Base-by-base conservation (phyloP, 345 rosid genomes). In the Tarenaya hassleriana region DNA sequence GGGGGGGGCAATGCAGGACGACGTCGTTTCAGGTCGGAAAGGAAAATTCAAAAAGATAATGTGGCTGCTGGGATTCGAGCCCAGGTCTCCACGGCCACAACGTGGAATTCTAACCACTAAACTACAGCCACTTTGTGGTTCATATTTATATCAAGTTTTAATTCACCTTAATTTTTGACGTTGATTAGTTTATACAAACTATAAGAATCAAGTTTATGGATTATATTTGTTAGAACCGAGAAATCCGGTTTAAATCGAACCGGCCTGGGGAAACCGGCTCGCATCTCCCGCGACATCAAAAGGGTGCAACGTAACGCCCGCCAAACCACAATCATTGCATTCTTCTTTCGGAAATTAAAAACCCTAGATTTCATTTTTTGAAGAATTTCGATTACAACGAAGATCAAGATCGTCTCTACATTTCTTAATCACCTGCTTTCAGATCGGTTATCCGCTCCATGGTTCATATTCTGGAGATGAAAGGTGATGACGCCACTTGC, bases 51-150 rank as follows among this genome's bases (percentile, higher is more conserved):
- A 35, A 27, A 16, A 27, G 11, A 11, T 7, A 34, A 29, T 75
- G 83, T 75, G 81, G 81, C 83, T 75, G 83, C 77, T 77, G 75
- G 87, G 81, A 81, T 71, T 77, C 77, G 75, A 78, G 80, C 83
- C 80, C 74, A 72, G 80, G 77, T 75, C 78, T 69, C 75, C 70
- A 78, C 81, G 83, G 76, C 14, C 21, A 42, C 14, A 24, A 47
- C 48, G 5, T 47, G 11, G 1, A 12, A 7, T 10, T 41, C 42
- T 13, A 34, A 31, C 34, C 16, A 19, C 16, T n/a, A 13, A 14
- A 14, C 19, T 47, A 9, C 9, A 3, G 8, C 35, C 11, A 4
- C 24, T 44, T 33, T 10, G 34, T 35, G 46, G 42, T 47, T 50
- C 52, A 21, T 59, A 59, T n/a, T n/a, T n/a, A n/a, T n/a, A n/a